Conservation (phyloP, 1,284 basidiomycete genomes). For the Cronartium ribicola region DNA sequence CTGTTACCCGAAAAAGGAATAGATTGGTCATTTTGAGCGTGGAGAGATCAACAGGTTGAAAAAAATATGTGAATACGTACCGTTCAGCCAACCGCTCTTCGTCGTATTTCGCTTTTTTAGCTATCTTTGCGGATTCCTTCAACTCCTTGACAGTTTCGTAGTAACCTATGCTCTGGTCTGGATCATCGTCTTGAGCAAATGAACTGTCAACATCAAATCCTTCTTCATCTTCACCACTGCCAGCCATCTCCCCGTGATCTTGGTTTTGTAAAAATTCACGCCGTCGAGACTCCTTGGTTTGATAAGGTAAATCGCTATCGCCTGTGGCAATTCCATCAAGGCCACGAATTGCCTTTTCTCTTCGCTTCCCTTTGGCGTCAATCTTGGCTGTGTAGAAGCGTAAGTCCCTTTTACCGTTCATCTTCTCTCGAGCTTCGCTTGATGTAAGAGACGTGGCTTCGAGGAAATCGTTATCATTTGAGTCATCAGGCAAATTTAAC, state of each 20-base stretch:
- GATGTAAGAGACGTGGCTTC: constrained; percentile 67
- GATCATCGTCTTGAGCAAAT: constrained; percentile 51
- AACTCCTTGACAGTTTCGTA: constrained; percentile 78
- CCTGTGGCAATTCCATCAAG: constrained; percentile 53
- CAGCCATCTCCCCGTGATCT: constrained; percentile 49
- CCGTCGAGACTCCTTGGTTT: constrained; percentile 55
- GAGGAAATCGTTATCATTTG: constrained; percentile 61
- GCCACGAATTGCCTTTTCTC: constrained; percentile 57
- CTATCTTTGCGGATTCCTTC: constrained; percentile 66
- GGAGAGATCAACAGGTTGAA: neutral
- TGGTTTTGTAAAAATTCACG: constrained; percentile 55
- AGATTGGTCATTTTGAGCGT: neutral
- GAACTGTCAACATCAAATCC: constrained; percentile 50
- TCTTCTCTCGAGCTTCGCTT: constrained; percentile 75
- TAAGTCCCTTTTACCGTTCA: constrained; percentile 68
- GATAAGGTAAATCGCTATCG: constrained; percentile 82
- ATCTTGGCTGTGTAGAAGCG: constrained; percentile 81
- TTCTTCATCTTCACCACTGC: constrained; percentile 48
- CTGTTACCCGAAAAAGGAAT: constrained; percentile 24
- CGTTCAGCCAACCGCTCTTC: constrained; percentile 61
- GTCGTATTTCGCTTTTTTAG: constrained; percentile 76
- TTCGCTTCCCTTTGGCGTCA: constrained; percentile 62
- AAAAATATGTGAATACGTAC: constrained; percentile 55
- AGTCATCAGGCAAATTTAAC: neutral
- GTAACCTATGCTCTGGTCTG: constrained; percentile 58